Base-by-base conservation (phyloP, 1,139 yeast genomes). In the Yamadazyma sp. region DNA sequence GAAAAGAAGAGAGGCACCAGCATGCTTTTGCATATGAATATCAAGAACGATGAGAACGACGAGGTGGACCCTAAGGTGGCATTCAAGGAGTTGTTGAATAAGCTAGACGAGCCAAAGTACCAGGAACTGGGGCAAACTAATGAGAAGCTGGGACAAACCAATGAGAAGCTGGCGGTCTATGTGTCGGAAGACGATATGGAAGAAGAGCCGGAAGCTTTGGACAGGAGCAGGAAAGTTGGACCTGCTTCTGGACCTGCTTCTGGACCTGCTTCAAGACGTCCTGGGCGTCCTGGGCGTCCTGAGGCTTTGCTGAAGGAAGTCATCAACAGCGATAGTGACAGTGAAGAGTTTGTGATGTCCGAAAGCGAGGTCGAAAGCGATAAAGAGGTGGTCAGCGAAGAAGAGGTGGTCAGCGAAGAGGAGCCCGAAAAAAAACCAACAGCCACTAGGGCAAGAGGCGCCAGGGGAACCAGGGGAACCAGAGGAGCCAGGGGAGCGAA, bases 1-100 rank as follows among this genome's bases (percentile, higher is more conserved):
- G 88, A 91, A 43, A 68, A 89, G 43, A 73, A 69, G 17, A 71
- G 71, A 33, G 94, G 87, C 50, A 72, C 86, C 17, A 68, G 76
- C 30, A 63, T 78, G 43, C 64, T 91, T 39, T 59, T 81, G 43
- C 63, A 72, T 16, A 55, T 77, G 12, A 69, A 67, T 39, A 56
- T 69, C 12, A 66, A 66, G 41, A 59, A 59, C 15, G 62, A 57
- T 6, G 64, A 61, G 18, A 56, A 63, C 27, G 60, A 65, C 17
- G 62, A 59, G 34, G 68, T 58, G 5, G 58, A 59, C 15, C 54
- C 67, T 2, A 59, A 53, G 31, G 51, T 51, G 18, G 61, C 56
- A 5, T 65, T 68, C 46, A 66, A 62, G 39, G 54, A 58, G 22
- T 26, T 48, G 14, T 23, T 46, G 5, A 48, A 57, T 10, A 58